A percentile compares a stretch with the other conserved stretches of the same genome.
Evolutionary conservation across 139 green algal species (phyloP).

Genomic region (Marvania coccoides): DNA sequence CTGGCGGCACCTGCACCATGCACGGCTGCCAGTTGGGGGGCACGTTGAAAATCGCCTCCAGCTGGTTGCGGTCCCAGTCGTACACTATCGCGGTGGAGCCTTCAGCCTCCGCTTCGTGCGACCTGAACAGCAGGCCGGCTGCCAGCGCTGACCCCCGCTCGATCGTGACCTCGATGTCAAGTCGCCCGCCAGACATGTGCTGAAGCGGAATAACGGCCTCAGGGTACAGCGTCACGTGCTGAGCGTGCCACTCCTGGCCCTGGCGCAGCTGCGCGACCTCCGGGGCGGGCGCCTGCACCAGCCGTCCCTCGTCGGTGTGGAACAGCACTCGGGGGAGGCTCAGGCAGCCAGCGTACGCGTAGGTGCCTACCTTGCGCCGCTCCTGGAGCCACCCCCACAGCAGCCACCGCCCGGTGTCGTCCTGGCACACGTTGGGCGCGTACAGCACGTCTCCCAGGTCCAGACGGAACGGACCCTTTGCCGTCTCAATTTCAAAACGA

Average conservation of each 20-base stretch:
- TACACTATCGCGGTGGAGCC: conserved; percentile 68
- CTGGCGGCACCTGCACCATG: not conserved
- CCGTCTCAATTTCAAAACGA: conserved; percentile 27
- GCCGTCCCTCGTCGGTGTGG: conserved; percentile 25
- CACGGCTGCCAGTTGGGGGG: conserved; percentile 8
- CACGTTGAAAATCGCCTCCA: conserved; percentile 43
- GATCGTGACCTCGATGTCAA: conserved; percentile 26
- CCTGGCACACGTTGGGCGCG: conserved; percentile 47
- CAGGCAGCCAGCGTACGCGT: conserved; percentile 80
- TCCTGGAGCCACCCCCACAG: conserved; percentile 87
- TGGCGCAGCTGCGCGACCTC: conserved; percentile 29
- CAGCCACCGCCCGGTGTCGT: conserved; percentile 57
- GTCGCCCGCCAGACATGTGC: not conserved
- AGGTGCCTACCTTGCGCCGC: conserved; percentile 46
- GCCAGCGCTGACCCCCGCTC: not conserved
- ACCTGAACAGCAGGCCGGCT: conserved; percentile 49
- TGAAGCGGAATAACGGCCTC: conserved; percentile 1
- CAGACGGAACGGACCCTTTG: conserved; percentile 39
- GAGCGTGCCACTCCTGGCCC: conserved; percentile 2
- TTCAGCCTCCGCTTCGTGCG: conserved; percentile 54
- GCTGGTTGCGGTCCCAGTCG: conserved; percentile 46
- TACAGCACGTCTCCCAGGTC: conserved; percentile 59
- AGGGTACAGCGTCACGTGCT: not conserved
- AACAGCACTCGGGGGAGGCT: conserved; percentile 59
- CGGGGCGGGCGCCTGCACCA: conserved; percentile 34